Base-by-base conservation (phyloP, 1,284 basidiomycete genomes). In the Irpex lacteus region DNA sequence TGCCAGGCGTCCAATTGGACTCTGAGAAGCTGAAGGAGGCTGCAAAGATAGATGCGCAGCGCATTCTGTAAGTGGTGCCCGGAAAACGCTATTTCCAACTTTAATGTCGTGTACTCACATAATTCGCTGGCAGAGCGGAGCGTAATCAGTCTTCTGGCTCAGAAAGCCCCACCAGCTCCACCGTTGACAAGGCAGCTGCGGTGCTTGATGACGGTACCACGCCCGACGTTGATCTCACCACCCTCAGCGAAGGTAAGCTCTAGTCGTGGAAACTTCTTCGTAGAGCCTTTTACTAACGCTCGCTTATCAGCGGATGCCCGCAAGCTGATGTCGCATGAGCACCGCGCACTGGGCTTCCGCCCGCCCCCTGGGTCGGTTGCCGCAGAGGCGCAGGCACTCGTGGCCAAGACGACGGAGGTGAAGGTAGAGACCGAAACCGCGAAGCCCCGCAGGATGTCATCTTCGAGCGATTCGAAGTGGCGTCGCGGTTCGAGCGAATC, bases 301-400 rank as follows among this genome's bases (percentile, higher is more conserved):
- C 54, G 19, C 40, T 63, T 32, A 53, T 15, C 65, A 71, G 70
- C 67, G 19, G 73, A 71, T n/a, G 73, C 73, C 2, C 71, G 74
- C 44, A 71, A 66, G 37, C 69, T 75, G n/a, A 71, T 75, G 71
- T 76, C 75, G 2, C 68, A 70, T 54, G 74, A 77, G 60, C 75
- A 76, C 68, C 72, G 72, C 38, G 75, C 75, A 2, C 71, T 77
- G 0, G 74, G 73, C 8, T 76, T 73, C 66, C 63, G 62, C n/a
- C 62, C 65, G 6, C 65, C 65, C 8, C 62, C 65, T 15, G 65
- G 65, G 19, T 63, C 62, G n/a, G 56, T 66, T 8, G 65, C 65
- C 6, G 65, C 65, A 0, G 65, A 63, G 37, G 65, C 65, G 36
- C 65, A 66, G 52, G 55, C 62, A 8, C 60, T 60, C 3, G 65